Conservation (phyloP, 2,329 filamentous ascomycete genomes). For the Neospermospora avenae region DNA sequence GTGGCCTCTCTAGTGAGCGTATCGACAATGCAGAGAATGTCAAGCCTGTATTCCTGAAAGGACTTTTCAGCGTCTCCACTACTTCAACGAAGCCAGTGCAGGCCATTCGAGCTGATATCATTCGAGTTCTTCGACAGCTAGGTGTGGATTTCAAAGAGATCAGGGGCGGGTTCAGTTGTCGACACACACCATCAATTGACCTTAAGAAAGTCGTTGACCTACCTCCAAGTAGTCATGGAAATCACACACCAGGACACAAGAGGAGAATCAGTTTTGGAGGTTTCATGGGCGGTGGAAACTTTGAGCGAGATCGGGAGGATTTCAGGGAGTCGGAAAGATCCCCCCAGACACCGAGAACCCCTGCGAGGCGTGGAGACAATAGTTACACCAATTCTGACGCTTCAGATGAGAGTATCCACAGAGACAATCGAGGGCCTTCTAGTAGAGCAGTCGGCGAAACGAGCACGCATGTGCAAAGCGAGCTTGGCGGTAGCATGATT, state of each 20-base stretch:
- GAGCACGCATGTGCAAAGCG: conserved; percentile 85
- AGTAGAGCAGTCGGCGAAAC: conserved; percentile 76
- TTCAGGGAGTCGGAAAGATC: conserved; percentile 57
- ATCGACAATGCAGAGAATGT: conserved; percentile 72
- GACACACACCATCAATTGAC: conserved; percentile 86
- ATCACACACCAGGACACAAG: conserved; percentile 56
- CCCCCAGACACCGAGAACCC: conserved; percentile 47
- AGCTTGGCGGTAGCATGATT: conserved; percentile 79
- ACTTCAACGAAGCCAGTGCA: conserved; percentile 88
- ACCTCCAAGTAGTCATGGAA: conserved; percentile 50
- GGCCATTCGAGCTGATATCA: conserved; percentile 85
- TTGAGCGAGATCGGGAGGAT: conserved; percentile 67
- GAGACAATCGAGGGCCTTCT: conserved; percentile 49
- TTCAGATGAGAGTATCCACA: conserved; percentile 70
- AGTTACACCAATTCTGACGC: conserved; percentile 86
- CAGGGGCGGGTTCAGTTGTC: conserved; percentile 87
- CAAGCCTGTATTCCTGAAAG: conserved; percentile 94
- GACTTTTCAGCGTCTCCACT: conserved; percentile 93
- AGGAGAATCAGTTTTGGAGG: conserved; percentile 84
- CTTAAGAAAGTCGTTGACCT: conserved; percentile 68
- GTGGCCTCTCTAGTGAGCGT: conserved; percentile 57
- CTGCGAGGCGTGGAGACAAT: conserved; percentile 53
- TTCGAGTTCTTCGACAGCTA: conserved; percentile 80
- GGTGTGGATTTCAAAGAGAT: conserved; percentile 92
- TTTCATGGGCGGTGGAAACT: conserved; percentile 47